Evolutionary conservation across 805 yeast species (phyloP).

Genomic region (Wickerhamomyces alni): DNA sequence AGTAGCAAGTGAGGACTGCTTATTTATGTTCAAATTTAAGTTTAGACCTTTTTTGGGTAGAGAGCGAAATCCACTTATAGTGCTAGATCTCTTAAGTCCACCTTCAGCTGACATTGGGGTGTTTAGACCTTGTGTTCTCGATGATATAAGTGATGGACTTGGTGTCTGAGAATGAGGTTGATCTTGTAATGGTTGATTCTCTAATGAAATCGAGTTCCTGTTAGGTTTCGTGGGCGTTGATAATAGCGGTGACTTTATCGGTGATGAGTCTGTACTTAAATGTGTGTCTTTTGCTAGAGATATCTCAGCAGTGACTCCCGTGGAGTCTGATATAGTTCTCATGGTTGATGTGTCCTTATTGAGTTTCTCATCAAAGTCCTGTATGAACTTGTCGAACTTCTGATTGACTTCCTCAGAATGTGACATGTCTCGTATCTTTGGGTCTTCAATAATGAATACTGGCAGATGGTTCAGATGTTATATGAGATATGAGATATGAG

Average conservation of each 20-base stretch:
- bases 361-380: conserved; percentile 27
- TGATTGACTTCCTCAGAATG: conserved; percentile 5
- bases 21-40: conserved; percentile 14
- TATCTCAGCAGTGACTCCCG: conserved; percentile 13
- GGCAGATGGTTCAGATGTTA: too few relatives aligned
- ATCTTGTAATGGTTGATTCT: conserved; percentile 15
- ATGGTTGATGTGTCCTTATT: conserved; percentile 31
- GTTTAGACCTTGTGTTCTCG: not conserved
- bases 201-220: conserved; percentile 18
- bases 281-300: not conserved
- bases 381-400: conserved; percentile 32
- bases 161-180: not conserved
- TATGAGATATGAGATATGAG: too few relatives aligned
- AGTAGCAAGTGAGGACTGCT: conserved; percentile 2
- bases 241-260: conserved; percentile 15
- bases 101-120: not conserved
- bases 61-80: conserved; percentile 18
- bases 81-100: conserved; percentile 17
- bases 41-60: conserved; percentile 19
- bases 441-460: too few relatives aligned
- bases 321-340: conserved; percentile 19
- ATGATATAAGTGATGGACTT: too few relatives aligned
- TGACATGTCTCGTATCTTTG: not conserved
- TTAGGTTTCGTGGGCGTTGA: conserved; percentile 23
- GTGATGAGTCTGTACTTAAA: conserved; percentile 9